Evolutionary conservation across 345 rosid species (phyloP).

Genomic region (Eucalyptus tenuipes): DNA sequence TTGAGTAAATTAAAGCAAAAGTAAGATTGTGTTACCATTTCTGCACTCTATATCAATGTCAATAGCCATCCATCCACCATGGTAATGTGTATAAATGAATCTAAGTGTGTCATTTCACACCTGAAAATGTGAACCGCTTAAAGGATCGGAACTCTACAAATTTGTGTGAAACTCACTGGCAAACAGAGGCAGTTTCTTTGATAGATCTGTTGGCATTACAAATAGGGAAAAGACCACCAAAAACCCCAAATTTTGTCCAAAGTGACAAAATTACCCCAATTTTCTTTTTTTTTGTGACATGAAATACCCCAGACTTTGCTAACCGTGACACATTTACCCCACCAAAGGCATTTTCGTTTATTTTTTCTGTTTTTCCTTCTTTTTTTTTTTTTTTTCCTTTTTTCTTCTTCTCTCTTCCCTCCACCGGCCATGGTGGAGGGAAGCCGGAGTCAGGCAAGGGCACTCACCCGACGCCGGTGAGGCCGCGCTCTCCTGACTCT

Average conservation of each 20-base stretch:
- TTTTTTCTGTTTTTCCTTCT: too few species aligned
- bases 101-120: not conserved
- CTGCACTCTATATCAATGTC: not conserved
- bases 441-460: rapidly evolving
- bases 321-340: too few species aligned
- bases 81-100: not conserved
- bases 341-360: too few species aligned
- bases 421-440: too few species aligned
- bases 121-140: not conserved
- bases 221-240: not conserved
- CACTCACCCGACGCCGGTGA: too few species aligned
- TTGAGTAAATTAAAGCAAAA: constrained; percentile 95
- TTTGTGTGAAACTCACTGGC: not conserved
- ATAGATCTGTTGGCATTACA: not conserved
- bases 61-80: not conserved
- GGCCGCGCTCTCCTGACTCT: rapidly evolving
- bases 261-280: too few species aligned
- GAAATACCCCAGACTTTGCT: too few species aligned
- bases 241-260: too few species aligned
- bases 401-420: too few species aligned
- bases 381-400: too few species aligned
- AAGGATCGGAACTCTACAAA: not conserved
- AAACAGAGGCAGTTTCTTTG: not conserved
- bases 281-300: too few species aligned
- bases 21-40: constrained; percentile 23